Percentiles rank a stretch among this genome's conserved stretches.
Evolutionary conservation across 2,329 filamentous ascomycete genomes (phyloP).

Genomic region (Cyphellophora europaea): DNA sequence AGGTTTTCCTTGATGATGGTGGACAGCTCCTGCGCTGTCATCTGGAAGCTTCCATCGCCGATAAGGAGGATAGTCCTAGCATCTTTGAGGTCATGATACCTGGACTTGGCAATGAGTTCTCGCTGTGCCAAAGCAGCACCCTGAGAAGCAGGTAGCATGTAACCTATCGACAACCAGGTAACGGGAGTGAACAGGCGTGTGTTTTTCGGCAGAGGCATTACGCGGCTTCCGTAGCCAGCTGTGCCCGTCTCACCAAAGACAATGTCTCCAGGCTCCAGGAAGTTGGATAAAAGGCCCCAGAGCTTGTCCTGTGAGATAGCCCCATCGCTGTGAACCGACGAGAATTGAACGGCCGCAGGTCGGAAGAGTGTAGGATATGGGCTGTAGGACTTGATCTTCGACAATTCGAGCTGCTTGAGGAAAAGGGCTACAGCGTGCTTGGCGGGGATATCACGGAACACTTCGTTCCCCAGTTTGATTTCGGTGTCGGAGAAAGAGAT

Average conservation of each 20-base stretch:
- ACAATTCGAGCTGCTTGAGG: constrained; percentile 7
- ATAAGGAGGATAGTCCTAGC: constrained; percentile 46
- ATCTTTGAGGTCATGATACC: not conserved
- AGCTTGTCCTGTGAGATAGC: constrained; percentile 19
- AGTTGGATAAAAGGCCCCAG: constrained; percentile 38
- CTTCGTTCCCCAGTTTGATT: constrained; percentile 23
- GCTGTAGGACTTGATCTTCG: constrained; percentile 5
- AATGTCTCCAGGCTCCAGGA: constrained; percentile 44
- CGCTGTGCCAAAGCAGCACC: constrained; percentile 46
- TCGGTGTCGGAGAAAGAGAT: constrained; percentile 26
- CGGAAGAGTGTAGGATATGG: constrained; percentile 1
- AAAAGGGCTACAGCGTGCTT: constrained; percentile 4
- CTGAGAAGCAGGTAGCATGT: constrained; percentile 50
- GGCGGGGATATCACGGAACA: constrained; percentile 20
- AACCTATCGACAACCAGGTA: constrained; percentile 52
- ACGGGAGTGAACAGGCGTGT: constrained; percentile 39
- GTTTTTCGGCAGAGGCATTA: constrained; percentile 39
- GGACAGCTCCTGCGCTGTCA: constrained; percentile 57
- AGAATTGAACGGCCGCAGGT: not conserved
- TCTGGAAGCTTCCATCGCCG: constrained; percentile 55
- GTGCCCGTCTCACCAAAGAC: constrained; percentile 51
- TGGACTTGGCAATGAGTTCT: constrained; percentile 27
- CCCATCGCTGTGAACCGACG: constrained; percentile 15
- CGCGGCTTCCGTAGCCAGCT: constrained; percentile 43
- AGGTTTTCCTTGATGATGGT: constrained; percentile 49